Evolutionary conservation across 257 asterid genomes (phyloP), one percentile per base, ranked within the genome.

Genomic region (Solanum boliviense): DNA sequence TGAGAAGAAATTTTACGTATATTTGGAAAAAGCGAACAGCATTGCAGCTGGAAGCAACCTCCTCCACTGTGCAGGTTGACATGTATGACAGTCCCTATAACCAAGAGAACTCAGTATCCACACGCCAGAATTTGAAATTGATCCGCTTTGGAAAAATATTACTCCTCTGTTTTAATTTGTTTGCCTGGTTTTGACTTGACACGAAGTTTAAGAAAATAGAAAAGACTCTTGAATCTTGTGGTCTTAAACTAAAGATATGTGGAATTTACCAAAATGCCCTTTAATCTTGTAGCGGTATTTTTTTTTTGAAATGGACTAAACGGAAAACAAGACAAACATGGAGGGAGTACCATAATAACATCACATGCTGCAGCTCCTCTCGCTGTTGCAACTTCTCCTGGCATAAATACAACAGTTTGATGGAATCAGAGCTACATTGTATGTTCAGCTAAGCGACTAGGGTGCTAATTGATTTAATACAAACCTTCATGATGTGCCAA

Each of bases 341-440:
- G 35, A 25, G 20, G 20, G 10, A 67, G 20, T 25, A 94, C 98
- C 98, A 94, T 93, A 84, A 93, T 93, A 71, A 91, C 87, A 83
- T 92, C 48, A 87, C 95, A 91, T 39, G 93, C 87, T 20, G 94
- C 93, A 20, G 95, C 93, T 83, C 93, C 95, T 91, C 88, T 93
- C n/a, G 98, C 95, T 5, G 98, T 94, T 73, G 95, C 96, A 88
- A 93, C 92, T 89, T 94, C 96, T 78, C 95, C 98, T 93, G 87
- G 39, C 87, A 90, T 32, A 81, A 27, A 75, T 10, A 11, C 60
- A 52, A 76, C 35, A 36, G 46, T 11, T 35, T 34, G n/a, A 88
- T 46, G 20, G 36, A 89, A 86, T n/a, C 67, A 84, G 46, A 67
- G 86, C 48, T 48, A 23, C 38, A 52, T 18, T 32, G 23, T 15